Base-by-base conservation (phyloP, 2,329 filamentous ascomycete species). In the Sporothrix luriei region DNA sequence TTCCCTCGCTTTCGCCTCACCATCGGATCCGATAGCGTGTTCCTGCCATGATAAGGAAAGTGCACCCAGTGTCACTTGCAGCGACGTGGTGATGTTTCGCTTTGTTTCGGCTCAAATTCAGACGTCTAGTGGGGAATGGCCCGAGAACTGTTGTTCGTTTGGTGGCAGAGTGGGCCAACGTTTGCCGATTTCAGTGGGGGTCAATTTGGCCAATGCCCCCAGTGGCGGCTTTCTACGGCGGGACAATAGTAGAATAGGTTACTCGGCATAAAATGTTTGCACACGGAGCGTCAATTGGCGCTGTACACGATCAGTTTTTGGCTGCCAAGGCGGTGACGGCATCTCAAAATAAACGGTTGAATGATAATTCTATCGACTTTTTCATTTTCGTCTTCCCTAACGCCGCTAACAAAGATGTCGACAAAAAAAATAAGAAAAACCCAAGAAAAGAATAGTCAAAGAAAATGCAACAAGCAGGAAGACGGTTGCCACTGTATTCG, bases 31-130 rank as follows among this genome's bases (percentile, higher is more conserved):
- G 46, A 59, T 19, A 62, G 49, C 52, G n/a, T 43, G 69, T 54
- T 54, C 69, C 69, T 68, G 55, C 62, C 54, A 29, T 26, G 68
- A 71, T 65, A 67, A 59, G 64, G 51, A 6, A 40, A 51, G 43
- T 55, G 65, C 43, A 29, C 33, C 16, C 19, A n/a, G 26, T 21
- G 46, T 13, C 29, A 24, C 16, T 21, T 55, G 52, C 52, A 21
- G 29, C 51, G 7, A 6, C 16, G 21, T 66, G 66, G 43, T 33
- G 70, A 67, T 64, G 62, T 43, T 61, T 71, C 76, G 76, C 73
- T 76, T 77, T 77, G 69, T 73, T 68, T 70, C 76, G 76, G 76
- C 76, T 77, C 69, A 66, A 61, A 6, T 21, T 21, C 24, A 52
- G n/a, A n/a, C n/a, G n/a, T 26, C 21, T 21, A 16, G 57, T 43